Conservation (phyloP, 805 yeast genomes). For the Suhomyces vadensis region DNA sequence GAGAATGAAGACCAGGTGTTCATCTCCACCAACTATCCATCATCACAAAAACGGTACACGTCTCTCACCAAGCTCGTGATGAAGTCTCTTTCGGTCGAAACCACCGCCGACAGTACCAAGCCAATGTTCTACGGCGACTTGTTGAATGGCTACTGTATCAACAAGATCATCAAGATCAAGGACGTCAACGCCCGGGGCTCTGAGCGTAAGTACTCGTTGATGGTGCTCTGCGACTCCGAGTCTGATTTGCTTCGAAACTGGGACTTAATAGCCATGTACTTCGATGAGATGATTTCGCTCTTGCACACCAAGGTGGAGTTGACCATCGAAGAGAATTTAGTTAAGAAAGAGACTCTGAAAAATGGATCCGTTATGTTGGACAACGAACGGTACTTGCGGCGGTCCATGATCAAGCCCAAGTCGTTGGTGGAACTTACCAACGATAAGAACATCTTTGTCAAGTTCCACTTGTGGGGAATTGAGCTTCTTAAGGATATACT, state of each 20-base stretch:
- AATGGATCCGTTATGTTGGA: conserved; percentile 17
- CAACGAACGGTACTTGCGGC: conserved; percentile 57
- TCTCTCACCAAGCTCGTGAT: conserved; percentile 59
- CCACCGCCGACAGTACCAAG: conserved; percentile 55
- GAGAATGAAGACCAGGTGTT: conserved; percentile 29
- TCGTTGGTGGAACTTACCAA: conserved; percentile 55
- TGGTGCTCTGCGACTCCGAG: conserved; percentile 59
- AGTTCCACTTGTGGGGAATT: conserved; percentile 65
- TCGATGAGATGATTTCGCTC: conserved; percentile 22
- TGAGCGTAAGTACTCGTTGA: conserved; percentile 64
- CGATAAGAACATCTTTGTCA: conserved; percentile 54
- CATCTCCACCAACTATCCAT: conserved; percentile 63
- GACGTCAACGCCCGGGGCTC: conserved; percentile 74
- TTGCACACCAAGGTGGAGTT: conserved; percentile 18
- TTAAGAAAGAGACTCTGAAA: conserved; percentile 26
- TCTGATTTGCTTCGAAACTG: conserved; percentile 54
- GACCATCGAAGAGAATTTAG: conserved; percentile 13
- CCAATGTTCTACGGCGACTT: conserved; percentile 69
- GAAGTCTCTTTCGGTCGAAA: conserved; percentile 67
- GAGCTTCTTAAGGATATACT: conserved; percentile 44
- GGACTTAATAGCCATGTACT: conserved; percentile 47
- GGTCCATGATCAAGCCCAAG: conserved; percentile 55
- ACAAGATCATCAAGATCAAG: conserved; percentile 58
- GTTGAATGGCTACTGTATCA: conserved; percentile 58
- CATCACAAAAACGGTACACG: conserved; percentile 47